Base-by-base conservation (phyloP, 495 filamentous ascomycete species). In the Podospora bellae-mahoneyi region DNA sequence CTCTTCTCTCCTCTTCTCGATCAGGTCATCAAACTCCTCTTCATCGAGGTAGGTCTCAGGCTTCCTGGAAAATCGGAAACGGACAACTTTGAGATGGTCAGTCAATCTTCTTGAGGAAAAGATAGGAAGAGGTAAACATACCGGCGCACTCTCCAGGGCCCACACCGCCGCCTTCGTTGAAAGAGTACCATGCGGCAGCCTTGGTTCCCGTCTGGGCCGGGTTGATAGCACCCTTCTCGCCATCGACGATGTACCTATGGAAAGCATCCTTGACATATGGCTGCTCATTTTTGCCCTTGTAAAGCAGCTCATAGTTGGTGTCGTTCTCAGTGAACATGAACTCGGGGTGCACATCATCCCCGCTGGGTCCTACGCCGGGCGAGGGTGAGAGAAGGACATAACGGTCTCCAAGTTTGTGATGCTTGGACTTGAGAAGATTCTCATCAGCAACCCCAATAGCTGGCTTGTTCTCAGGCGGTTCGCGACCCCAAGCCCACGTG, bases 251-350 rank as follows among this genome's bases (percentile, higher is more conserved):
- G 67, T 90, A 84, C 55, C 89, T 84, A 74, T 98, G 94, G 79
- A 98, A 97, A 4, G 91, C 94, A 80, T 98, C 94, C 78, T 98
- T 98, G 69, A 97, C 93, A 70, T 92, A 97, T 4, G 89, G 87
- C 39, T 90, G 85, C 65, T 86, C 82, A 76, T 97, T 98, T 76
- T 91, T 82, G 16, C 87, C 88, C 7, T 79, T 85, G 78, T 93
- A 97, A 0, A 98, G 85, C 2, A 80, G 77, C 68, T 93, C 82
- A 73, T 86, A 89, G 76, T 98, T 98, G 62, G 90, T 95, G 69
- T 98, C 94, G 71, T 98, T 98, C 65, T 97, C 95, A 1, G 94
- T 97, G 81, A 96, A 98, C 27, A 98, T 79, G 71, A 97, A 78
- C 69, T 89, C 78, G 27, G 94, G 94, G 71, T 92, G 81, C 26